Conservation (phyloP, 768 basidiomycete species). For the Lactifluus subvellereus region DNA sequence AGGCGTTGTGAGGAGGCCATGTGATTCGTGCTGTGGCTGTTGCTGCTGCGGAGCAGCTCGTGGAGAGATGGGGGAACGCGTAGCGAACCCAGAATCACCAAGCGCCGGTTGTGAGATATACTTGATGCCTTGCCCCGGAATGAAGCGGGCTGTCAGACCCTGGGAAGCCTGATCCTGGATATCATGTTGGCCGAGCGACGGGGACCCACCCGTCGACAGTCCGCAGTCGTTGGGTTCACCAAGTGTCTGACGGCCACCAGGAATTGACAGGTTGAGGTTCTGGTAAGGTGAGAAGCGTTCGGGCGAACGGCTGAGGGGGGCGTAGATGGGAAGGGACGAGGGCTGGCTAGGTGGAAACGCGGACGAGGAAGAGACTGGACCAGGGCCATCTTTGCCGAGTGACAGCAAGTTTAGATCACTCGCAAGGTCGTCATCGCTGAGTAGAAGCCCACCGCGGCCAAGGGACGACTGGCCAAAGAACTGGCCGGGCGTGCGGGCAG, state of each 20-base stretch:
- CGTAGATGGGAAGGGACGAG: constrained; percentile 71
- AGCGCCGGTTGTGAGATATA: constrained; percentile 39
- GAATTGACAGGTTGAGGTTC: constrained; percentile 56
- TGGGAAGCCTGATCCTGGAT: constrained; percentile 35
- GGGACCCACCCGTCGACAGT: constrained; percentile 46
- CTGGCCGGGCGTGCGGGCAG: constrained; percentile 31
- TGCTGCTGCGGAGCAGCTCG: constrained; percentile 29
- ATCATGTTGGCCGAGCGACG: constrained; percentile 41
- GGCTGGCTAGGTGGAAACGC: constrained; percentile 58
- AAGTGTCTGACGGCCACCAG: constrained; percentile 44
- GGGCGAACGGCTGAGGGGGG: constrained; percentile 53
- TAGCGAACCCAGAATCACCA: constrained; percentile 31
- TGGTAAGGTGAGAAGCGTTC: constrained; percentile 54
- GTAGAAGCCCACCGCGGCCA: constrained; percentile 52
- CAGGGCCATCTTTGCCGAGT: constrained; percentile 42
- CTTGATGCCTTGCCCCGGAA: constrained; percentile 60
- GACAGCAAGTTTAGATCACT: constrained; percentile 60
- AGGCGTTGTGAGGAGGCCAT: constrained; percentile 14
- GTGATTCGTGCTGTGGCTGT: constrained; percentile 13
- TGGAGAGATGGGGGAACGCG: constrained; percentile 56
- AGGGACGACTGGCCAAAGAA: constrained; percentile 30
- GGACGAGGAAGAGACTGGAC: constrained; percentile 35
- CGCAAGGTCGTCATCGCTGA: constrained; percentile 79
- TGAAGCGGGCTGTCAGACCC: constrained; percentile 52
- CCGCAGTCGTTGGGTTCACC: constrained; percentile 62